These are phyloP conservation scores for Diaporthe sp. DNA, from an alignment of 2,329 filamentous ascomycete genomes.

Conservation along the genomic window DNA sequence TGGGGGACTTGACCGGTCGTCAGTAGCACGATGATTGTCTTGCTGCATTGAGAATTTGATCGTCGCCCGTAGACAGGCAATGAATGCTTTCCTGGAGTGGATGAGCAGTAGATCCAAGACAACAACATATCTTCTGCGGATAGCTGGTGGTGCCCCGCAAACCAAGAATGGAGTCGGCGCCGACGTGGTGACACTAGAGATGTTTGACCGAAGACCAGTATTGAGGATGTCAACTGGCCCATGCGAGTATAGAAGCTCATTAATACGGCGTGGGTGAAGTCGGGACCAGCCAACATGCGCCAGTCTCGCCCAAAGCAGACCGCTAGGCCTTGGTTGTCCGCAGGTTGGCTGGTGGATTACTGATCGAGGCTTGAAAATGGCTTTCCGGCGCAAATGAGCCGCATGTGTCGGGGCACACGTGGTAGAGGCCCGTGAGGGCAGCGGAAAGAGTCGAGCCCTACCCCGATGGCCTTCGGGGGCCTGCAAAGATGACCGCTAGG, in stretches of 20 bases:
- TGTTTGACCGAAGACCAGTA: background rate
- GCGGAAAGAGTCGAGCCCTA: background rate
- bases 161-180: no score
- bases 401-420: conserved; percentile 21
- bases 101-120: background rate
- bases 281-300: background rate
- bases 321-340: background rate
- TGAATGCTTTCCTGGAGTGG: background rate
- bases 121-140: background rate
- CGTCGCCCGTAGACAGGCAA: background rate
- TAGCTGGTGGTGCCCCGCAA: background rate
- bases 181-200: no score
- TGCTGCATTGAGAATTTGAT: background rate
- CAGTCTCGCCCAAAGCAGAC: background rate
- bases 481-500: background rate
- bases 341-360: conserved; percentile 17
- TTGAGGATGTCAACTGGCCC: no score
- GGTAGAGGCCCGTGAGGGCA: background rate
- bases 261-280: background rate
- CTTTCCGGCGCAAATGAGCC: background rate
- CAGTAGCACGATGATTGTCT: conserved; percentile 10
- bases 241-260: no score
- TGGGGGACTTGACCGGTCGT: conserved; percentile 17
- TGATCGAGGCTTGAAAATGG: conserved; percentile 15
- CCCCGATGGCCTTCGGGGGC: conserved; percentile 20